Conservation (phyloP, 2,329 filamentous ascomycete species). For the Scleromitrula shiraiana region DNA sequence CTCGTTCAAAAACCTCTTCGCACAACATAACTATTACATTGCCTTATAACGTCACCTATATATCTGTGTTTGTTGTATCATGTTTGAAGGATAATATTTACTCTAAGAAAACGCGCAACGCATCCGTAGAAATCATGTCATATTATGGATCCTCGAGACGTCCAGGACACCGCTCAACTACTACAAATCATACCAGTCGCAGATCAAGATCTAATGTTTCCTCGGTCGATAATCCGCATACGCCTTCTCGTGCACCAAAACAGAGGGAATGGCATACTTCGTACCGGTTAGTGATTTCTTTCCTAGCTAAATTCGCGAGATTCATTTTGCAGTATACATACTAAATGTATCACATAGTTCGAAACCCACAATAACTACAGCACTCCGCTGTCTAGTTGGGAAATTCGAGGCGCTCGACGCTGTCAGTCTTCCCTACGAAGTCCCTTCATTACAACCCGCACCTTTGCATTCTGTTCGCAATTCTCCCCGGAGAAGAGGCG, state of each 20-base stretch:
- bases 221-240: background rate
- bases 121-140: background rate
- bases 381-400: constrained; percentile 20
- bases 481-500: constrained; percentile 1
- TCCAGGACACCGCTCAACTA: background rate
- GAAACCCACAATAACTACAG: constrained; percentile 10
- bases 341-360: background rate
- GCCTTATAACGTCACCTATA: background rate
- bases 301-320: background rate
- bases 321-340: background rate
- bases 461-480: constrained; percentile 14
- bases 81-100: constrained; percentile 2
- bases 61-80: constrained; percentile 1
- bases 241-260: background rate
- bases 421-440: constrained; percentile 16
- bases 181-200: background rate
- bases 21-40: constrained; percentile 4
- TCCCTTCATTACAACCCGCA: constrained; percentile 14
- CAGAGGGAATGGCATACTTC: background rate
- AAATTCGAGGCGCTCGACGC: constrained; percentile 27
- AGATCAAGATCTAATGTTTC: constrained; percentile 2
- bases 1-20: background rate
- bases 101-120: background rate
- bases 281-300: background rate
- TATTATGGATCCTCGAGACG: constrained; percentile 5